These are phyloP conservation scores for Sequoiadendron giganteum DNA, from an alignment of 75 land plant species.

Conservation along the genomic window DNA sequence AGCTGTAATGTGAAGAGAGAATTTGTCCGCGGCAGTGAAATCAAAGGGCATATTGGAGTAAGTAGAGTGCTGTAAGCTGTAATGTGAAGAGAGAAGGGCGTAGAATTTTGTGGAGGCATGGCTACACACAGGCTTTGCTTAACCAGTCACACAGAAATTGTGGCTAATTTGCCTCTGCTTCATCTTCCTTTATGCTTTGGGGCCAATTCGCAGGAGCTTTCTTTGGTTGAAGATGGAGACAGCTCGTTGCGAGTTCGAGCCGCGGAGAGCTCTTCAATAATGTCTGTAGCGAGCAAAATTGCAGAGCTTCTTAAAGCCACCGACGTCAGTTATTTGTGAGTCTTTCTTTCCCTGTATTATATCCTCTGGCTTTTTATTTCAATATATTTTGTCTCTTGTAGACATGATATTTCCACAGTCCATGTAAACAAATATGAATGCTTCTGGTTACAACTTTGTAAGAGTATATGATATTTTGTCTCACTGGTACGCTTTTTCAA, in stretches of 20 bases:
- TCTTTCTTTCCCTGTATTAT: background rate
- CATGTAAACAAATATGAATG: too few relatives aligned
- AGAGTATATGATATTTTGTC: background rate
- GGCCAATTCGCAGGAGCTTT: slow-evolving; percentile 3
- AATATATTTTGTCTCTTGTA: background rate
- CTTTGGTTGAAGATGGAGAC: background rate
- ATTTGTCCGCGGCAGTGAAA: background rate
- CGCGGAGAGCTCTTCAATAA: background rate
- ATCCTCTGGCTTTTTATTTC: background rate
- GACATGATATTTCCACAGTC: too few relatives aligned
- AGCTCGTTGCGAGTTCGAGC: background rate
- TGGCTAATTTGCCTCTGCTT: background rate
- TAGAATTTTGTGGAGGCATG: background rate
- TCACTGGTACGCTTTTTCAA: background rate
- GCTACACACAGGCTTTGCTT: background rate
- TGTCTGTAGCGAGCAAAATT: background rate
- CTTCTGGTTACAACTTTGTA: too few relatives aligned
- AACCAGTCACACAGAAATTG: slow-evolving; percentile 5
- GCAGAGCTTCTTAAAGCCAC: slow-evolving; percentile 10
- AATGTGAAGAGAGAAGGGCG: background rate
- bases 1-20: background rate
- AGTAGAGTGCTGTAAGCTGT: background rate
- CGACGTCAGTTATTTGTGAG: slow-evolving; percentile 9
- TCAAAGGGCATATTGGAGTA: background rate
- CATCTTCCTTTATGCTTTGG: slow-evolving; percentile 4